Evolutionary conservation across 805 yeast species (phyloP), one percentile per base, ranked within the genome.

Genomic region (Ogataea paraovalis): DNA sequence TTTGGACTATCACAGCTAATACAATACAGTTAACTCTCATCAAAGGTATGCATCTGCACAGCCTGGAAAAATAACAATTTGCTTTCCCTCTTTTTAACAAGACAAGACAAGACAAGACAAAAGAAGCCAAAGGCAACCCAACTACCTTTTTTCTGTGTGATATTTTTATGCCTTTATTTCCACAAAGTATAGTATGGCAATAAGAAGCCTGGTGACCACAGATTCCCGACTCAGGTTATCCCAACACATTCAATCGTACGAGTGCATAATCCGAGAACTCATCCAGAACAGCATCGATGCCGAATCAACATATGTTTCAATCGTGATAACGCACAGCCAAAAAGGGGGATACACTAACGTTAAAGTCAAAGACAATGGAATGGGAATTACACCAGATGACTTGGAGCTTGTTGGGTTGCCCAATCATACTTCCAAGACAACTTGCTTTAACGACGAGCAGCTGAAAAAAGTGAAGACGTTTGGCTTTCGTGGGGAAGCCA

Each of bases 401-500:
- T 57, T 86, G 42, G 65, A 56, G 0, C 36, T 54, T 2, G 58
- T 85, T 1, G 89, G 85, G 0, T 42, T 52, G 13, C 64, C 73
- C 18, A 69, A 78, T 56, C 67, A 66, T 47, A 84, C 92, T 0
- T 82, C 91, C 0, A 87, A 84, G 55, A 39, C 78, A 2, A 28
- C 18, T 19, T 16, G n/a, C n/a, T n/a, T n/a, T n/a, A n/a, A n/a
- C n/a, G n/a, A n/a, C n/a, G n/a, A n/a, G n/a, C 42, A 13, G 51
- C 56, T 84, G 30, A 58, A 55, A 13, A 16, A 42, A 0, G 61
- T 75, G 3, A 44, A 45, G 1, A 77, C 84, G 0, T 77, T 73
- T 53, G 96, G 96, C 1, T 86, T 82, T 58, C 72, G 87, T 42
- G 96, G 96, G 0, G 86, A 83, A 54, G 85, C 94, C 0, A 54